A percentile compares a stretch with the other conserved stretches of the same genome.
These are phyloP conservation scores for Tephrocybe sp. DNA, from an alignment of 768 basidiomycete species.

Conservation along the genomic window DNA sequence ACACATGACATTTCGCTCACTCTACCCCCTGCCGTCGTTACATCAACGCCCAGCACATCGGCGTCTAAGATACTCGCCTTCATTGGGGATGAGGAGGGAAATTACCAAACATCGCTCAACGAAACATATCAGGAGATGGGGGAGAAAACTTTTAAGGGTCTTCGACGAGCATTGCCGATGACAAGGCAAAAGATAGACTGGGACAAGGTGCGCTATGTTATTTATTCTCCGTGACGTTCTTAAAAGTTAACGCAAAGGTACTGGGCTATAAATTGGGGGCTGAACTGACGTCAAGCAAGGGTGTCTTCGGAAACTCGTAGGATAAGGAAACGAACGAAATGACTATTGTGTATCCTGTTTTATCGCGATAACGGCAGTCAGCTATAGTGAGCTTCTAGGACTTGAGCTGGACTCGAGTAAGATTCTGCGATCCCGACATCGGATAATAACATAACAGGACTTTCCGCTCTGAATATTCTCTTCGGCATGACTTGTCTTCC, in stretches of 20 bases:
- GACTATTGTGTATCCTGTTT: no score
- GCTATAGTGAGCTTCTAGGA: no score
- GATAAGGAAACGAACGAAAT: not conserved
- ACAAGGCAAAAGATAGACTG: conserved; percentile 95
- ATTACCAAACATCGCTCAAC: conserved; percentile 77
- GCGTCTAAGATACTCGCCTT: conserved; percentile 78
- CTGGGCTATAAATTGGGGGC: conserved; percentile 74
- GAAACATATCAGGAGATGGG: conserved; percentile 87
- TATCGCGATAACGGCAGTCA: no score
- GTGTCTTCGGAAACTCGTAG: conserved; percentile 41
- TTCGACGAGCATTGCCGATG: conserved; percentile 87
- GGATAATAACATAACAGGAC: no score
- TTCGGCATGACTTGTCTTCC: no score
- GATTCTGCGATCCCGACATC: no score
- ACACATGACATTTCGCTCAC: conserved; percentile 65
- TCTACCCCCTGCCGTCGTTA: conserved; percentile 57
- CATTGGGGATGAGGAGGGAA: conserved; percentile 76
- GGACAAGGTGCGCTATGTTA: conserved; percentile 69
- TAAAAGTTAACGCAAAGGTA: conserved; percentile 30
- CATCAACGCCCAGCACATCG: conserved; percentile 48
- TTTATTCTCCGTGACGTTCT: conserved; percentile 1
- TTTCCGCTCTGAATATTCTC: no score
- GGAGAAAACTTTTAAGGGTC: conserved; percentile 90
- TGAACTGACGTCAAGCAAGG: conserved; percentile 70
- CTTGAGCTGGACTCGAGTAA: no score